Base-by-base conservation (phyloP, 2,329 filamentous ascomycete genomes). In the Neofusicoccum umdonicola region DNA sequence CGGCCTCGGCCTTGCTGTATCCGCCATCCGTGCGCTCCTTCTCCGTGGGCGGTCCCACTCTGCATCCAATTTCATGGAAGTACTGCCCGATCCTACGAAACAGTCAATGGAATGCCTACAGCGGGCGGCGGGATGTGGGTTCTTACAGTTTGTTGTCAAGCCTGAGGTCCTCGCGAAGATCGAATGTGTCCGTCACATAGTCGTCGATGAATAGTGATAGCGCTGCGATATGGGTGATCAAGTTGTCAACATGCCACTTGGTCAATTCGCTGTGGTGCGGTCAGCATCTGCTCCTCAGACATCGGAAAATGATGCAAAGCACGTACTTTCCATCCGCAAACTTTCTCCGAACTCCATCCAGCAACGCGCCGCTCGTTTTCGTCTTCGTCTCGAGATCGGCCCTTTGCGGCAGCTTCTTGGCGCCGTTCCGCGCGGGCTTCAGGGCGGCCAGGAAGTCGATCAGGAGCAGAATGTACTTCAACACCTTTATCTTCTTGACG, bases 31-130 rank as follows among this genome's bases (percentile, higher is more conserved):
- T 73, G 56, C 76, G 73, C 64, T 85, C 82, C 17, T 73, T 74
- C 58, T 83, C 83, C 3, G 79, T 82, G 12, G 82, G 77, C 34
- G 74, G 68, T 17, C 65, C 71, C 39, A 91, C 82, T 69, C 83
- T 86, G 35, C 88, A 91, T 22, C 92, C 92, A 68, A 95, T 88
- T 76, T 94, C 91, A 54, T 81, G 79, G 75, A 91, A 93, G 75
- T 92, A 93, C 72, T 87, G 84, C 61, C 82, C 84, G 71, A 94
- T 78, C 19, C 78, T 80, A 44, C 22, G n/a, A 8, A 31, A 34
- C 3, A 67, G 19, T 73, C 65, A 73, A 65, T 51, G 5, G 8
- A 45, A 48, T 41, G 44, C 11, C 7, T n/a, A 13, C 17, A 42
- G 31, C 7, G 4, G 13, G 9, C 4, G 11, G n/a, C 39, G 34